phyloP scores from a whole-genome alignment of 2,329 filamentous ascomycete genomes.

The Fusarium marasasianum region DNA sequence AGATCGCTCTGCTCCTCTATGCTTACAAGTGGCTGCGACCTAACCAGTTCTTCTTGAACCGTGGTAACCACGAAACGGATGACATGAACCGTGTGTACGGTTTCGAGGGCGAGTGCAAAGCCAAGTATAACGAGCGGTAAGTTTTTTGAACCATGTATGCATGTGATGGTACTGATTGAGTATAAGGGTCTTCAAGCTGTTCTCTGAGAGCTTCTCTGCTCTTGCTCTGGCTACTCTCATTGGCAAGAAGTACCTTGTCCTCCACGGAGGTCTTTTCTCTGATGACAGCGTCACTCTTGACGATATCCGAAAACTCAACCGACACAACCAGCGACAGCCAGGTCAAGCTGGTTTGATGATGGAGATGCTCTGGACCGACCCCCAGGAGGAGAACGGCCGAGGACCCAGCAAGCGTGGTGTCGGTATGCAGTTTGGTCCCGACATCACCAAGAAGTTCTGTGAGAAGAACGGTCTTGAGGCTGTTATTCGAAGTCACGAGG shows the following conservation, averaged over 20 bases:
- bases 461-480: conserved; percentile 95
- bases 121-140: conserved; percentile 90
- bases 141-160: conserved; percentile 7
- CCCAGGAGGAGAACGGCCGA: conserved; percentile 84
- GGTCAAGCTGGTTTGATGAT: conserved; percentile 97
- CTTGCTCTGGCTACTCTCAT: conserved; percentile 91
- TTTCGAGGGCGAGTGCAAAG: conserved; percentile 97
- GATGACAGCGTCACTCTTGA: conserved; percentile 92
- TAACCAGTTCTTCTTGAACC: conserved; percentile 90
- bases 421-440: conserved; percentile 94
- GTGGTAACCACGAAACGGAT: conserved; percentile 98
- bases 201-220: conserved; percentile 97
- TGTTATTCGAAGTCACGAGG: conserved; percentile 96
- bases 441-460: conserved; percentile 96
- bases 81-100: conserved; percentile 99
- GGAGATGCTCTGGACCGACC: conserved; percentile 99
- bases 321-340: conserved; percentile 90
- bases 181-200: conserved; percentile 87
- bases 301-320: conserved; percentile 91
- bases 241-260: conserved; percentile 87
- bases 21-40: conserved; percentile 97
- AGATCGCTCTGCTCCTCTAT: conserved; percentile 92
- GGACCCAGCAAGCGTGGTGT: conserved; percentile 97
- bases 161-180: conserved; percentile 2
- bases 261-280: conserved; percentile 95